These are phyloP conservation scores for Wakefieldia striispora DNA, from an alignment of 768 basidiomycete genomes.

Conservation along the genomic window DNA sequence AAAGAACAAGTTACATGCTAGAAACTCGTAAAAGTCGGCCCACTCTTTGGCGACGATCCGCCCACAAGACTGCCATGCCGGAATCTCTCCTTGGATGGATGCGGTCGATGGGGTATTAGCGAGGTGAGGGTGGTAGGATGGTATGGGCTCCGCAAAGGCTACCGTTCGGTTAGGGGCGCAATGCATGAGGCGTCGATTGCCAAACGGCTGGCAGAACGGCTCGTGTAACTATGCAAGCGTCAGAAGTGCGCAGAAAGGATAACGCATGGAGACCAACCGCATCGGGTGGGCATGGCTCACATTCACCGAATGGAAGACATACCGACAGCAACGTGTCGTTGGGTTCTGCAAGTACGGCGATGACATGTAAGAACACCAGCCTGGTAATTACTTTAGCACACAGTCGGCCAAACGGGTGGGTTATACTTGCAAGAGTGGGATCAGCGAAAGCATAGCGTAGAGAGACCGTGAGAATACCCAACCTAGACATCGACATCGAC, in stretches of 20 bases:
- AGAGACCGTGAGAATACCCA: conserved; percentile 27
- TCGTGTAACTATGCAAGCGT: conserved; percentile 59
- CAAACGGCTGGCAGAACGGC: conserved; percentile 95
- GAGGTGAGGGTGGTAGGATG: conserved; percentile 13
- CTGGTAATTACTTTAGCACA: conserved; percentile 7
- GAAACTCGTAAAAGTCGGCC: conserved; percentile 88
- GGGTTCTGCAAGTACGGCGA: conserved; percentile 3
- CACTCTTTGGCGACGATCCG: conserved; percentile 78
- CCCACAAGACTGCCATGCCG: conserved; percentile 93
- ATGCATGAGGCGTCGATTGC: conserved; percentile 87
- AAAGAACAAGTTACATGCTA: conserved; percentile 79
- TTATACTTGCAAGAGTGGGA: conserved; percentile 7
- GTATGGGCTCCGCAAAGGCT: conserved; percentile 20
- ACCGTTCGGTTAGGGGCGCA: conserved; percentile 46
- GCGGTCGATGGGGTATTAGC: conserved; percentile 11
- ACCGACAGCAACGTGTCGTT: conserved; percentile 11
- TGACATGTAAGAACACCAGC: conserved; percentile 10
- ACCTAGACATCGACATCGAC: conserved; percentile 10
- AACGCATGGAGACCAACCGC: conserved; percentile 41
- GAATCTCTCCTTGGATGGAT: conserved; percentile 49
- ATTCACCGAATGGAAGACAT: conserved; percentile 58
- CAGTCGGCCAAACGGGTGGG: background rate
- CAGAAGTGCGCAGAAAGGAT: conserved; percentile 2
- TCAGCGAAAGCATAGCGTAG: background rate
- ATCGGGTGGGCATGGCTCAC: conserved; percentile 63